Evolutionary conservation across 192 early-diverging fungal genomes (phyloP).

Genomic region (Coemansia sp.): DNA sequence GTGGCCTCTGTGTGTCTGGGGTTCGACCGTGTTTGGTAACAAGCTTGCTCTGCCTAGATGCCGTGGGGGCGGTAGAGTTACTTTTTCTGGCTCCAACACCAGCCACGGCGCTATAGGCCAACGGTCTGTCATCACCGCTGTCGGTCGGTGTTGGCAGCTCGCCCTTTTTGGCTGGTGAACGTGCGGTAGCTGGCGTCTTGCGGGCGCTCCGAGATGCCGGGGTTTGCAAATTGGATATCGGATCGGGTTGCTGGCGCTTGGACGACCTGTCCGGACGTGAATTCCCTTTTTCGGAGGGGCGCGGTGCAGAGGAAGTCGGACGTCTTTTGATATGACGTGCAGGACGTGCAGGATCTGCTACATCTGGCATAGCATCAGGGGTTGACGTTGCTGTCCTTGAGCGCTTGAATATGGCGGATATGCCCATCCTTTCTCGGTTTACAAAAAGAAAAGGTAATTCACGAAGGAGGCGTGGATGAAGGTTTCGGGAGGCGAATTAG

Average conservation of each 20-base stretch:
- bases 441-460: neutral
- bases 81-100: neutral
- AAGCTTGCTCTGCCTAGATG: neutral
- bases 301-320: neutral
- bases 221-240: neutral
- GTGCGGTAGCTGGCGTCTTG: neutral
- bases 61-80: neutral
- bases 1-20: neutral
- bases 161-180: constrained; percentile 13
- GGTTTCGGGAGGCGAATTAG: neutral
- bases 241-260: neutral
- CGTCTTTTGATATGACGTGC: constrained; percentile 4
- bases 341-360: neutral
- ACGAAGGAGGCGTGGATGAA: neutral
- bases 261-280: neutral
- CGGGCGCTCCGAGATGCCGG: neutral
- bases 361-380: neutral
- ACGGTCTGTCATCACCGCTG: constrained; percentile 23
- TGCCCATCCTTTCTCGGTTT: constrained; percentile 34
- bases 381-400: constrained; percentile 18
- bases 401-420: constrained; percentile 52
- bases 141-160: constrained; percentile 33
- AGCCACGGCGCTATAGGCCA: neutral
- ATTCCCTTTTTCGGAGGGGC: neutral
- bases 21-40: neutral